Conservation (phyloP, 1,284 basidiomycete species). For the Sporisorium scitamineum region DNA sequence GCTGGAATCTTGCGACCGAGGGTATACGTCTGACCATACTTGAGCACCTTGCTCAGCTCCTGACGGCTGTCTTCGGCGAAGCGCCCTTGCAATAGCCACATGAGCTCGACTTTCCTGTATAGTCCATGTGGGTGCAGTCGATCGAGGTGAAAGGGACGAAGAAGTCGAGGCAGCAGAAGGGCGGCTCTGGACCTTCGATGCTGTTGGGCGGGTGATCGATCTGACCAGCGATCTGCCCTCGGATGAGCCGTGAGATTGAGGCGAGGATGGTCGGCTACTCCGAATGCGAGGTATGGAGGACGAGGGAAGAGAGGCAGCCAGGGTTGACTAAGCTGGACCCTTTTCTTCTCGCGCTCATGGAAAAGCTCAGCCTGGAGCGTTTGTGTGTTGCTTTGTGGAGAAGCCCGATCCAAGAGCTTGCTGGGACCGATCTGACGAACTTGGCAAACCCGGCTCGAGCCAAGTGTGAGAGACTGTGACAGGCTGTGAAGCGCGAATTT, state of each 20-base stretch:
- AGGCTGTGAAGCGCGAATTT: background rate
- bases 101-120: conserved; percentile 1
- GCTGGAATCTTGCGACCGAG: conserved; percentile 60
- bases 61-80: conserved; percentile 49
- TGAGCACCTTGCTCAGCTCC: conserved; percentile 50
- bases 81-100: conserved; percentile 57
- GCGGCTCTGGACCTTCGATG: too few species aligned
- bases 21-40: conserved; percentile 52
- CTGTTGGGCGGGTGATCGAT: too few species aligned
- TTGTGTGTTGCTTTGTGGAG: conserved; percentile 23
- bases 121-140: background rate
- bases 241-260: too few species aligned
- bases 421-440: background rate
- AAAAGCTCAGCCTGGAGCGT: conserved; percentile 4
- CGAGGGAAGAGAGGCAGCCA: too few species aligned
- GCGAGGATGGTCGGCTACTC: too few species aligned
- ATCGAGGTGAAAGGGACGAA: background rate
- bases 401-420: background rate
- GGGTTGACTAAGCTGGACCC: conserved; percentile 5
- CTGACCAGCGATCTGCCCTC: too few species aligned
- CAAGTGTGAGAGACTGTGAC: background rate
- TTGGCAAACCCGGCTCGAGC: conserved; percentile 11
- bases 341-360: background rate
- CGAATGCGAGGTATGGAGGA: too few species aligned
- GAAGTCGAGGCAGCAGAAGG: too few species aligned